Base-by-base conservation (phyloP, 352 stramenopile genomes). In the Pythium phragmiticola region DNA sequence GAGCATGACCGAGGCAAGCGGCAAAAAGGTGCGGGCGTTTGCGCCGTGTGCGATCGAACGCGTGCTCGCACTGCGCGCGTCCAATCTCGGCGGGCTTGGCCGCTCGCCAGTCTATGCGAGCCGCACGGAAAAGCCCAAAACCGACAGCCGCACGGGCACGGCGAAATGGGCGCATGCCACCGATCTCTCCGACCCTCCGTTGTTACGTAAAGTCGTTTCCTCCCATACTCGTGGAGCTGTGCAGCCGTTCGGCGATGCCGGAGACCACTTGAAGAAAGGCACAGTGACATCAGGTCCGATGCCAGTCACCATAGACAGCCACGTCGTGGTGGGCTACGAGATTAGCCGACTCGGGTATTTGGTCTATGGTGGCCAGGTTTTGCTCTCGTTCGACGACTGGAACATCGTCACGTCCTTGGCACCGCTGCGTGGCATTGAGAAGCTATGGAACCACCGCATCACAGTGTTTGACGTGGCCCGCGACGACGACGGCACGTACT, bases 1-100 rank as follows among this genome's bases (percentile, higher is more conserved):
- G 34, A 36, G 56, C 55, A 49, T 70, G 70, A 46, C 45, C n/a
- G 36, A 52, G 48, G 7, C 23, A 60, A 33, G 52, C 7, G 43
- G 51, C 13, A 52, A 53, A n/a, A 50, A 54, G 36, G 23, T 43
- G 30, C 52, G 5, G 14, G 59, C 5, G 8, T 59, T 37, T 19
- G 43, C 34, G 36, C 62, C 19, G 12, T 63, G 51, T 28, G 39
- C 52, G 2, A 52, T 74, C 16, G 73, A 80, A 42, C 61, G 60
- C 6, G 33, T 62, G 2, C n/a, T 80, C 0, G 73, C 64, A 0
- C 14, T 75, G 13, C 53, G 60, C 13, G 65, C 66, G 13, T 52
- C 47, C 28, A 69, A 75, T 46, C 41, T 75, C 19, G 72, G 72
- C 11, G 65, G 72, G 9, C 66, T 76, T 0, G 72, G 72, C 3